These are phyloP conservation scores for Schizothecium vesticola DNA, from an alignment of 495 filamentous ascomycete genomes.

Conservation along the genomic window DNA sequence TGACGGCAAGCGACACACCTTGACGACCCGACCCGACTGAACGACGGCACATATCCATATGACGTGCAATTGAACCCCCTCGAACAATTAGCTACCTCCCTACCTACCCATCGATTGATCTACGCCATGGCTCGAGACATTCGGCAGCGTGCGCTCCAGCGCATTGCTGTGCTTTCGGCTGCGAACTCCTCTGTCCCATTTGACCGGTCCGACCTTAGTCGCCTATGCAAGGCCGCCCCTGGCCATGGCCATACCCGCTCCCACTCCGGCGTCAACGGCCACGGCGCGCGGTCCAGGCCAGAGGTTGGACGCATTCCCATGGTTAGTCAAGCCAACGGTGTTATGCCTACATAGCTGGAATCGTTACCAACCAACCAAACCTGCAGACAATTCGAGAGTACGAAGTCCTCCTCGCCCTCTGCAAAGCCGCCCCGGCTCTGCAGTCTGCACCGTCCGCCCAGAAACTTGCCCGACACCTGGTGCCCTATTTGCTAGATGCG, in stretches of 20 bases:
- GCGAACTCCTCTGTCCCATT: conserved; percentile 45
- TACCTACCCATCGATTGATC: not conserved
- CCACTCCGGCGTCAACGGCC: conserved; percentile 33
- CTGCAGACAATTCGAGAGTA: conserved; percentile 67
- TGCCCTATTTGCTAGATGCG: conserved; percentile 77
- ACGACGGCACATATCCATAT: not conserved
- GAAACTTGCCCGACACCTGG: conserved; percentile 65
- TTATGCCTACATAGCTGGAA: not conserved
- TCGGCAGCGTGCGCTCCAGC: conserved; percentile 61
- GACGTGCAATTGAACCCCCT: not conserved
- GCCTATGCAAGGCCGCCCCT: conserved; percentile 54
- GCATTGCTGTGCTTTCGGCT: conserved; percentile 61
- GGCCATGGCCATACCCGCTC: conserved; percentile 23
- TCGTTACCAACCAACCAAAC: conserved; percentile 14
- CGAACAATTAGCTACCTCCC: not conserved
- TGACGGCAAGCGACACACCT: not conserved
- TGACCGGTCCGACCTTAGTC: conserved; percentile 58
- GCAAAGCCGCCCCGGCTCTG: conserved; percentile 74
- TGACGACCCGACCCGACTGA: not conserved
- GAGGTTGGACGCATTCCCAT: conserved; percentile 45
- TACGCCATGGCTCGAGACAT: conserved; percentile 46
- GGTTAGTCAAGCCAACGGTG: conserved; percentile 29
- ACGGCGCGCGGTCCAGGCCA: conserved; percentile 10
- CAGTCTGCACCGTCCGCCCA: conserved; percentile 62
- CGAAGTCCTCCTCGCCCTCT: conserved; percentile 82